Evolutionary conservation across 169 alveolate genomes (phyloP).

Genomic region (Babesia caballi): DNA sequence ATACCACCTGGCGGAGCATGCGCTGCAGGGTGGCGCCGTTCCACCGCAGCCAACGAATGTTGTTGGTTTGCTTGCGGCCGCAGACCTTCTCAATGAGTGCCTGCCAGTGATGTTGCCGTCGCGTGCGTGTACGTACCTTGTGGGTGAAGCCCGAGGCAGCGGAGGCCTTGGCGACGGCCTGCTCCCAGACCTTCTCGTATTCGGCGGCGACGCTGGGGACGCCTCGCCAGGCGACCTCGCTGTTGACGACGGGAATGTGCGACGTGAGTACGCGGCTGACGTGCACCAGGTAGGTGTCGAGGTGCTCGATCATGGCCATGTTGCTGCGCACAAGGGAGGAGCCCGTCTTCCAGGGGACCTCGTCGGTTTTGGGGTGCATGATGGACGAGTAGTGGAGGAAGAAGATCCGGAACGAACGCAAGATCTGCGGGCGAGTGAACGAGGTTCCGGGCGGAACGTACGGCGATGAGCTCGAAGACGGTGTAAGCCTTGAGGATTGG

Average conservation of each 20-base stretch:
- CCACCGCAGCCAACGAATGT: background rate
- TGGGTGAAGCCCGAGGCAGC: background rate
- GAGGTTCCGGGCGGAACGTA: background rate
- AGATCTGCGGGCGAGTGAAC: constrained; percentile 2
- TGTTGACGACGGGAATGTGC: background rate
- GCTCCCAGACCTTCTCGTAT: background rate
- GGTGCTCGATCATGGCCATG: background rate
- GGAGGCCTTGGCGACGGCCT: background rate
- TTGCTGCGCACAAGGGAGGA: constrained; percentile 26
- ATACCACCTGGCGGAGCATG: background rate
- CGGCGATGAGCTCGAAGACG: constrained; percentile 39
- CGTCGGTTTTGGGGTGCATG: background rate
- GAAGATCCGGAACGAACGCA: constrained; percentile 28
- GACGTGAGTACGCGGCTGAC: background rate
- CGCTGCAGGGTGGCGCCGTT: background rate
- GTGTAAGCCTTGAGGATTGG: constrained; percentile 46
- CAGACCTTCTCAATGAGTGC: background rate
- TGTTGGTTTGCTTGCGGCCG: background rate
- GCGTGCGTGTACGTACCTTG: background rate
- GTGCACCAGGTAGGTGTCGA: constrained; percentile 13
- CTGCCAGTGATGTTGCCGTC: background rate
- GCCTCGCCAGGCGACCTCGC: constrained; percentile 13
- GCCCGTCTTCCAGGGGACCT: background rate
- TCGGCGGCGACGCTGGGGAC: background rate
- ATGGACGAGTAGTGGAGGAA: constrained; percentile 50